phyloP scores from a whole-genome alignment of 176 grass and related monocot genomes.

The Rhynchospora tenuis region DNA sequence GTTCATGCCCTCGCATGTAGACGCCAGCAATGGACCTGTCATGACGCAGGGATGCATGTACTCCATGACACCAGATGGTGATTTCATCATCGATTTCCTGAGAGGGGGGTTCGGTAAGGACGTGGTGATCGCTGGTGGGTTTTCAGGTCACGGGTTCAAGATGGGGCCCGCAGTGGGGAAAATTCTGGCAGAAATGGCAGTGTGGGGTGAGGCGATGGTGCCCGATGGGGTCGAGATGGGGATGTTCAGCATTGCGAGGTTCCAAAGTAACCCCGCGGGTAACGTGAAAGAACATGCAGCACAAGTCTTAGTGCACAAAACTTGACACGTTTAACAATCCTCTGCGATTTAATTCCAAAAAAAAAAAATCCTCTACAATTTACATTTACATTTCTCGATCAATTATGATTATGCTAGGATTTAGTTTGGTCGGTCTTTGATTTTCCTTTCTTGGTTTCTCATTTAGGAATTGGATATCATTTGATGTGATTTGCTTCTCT shows the following conservation, averaged over 20 bases:
- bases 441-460: neutral
- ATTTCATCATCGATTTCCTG: slow-evolving; percentile 73
- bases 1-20: slow-evolving; percentile 43
- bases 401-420: neutral
- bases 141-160: slow-evolving; percentile 93
- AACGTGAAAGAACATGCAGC: slow-evolving; percentile 32
- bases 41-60: slow-evolving; percentile 82
- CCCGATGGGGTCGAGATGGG: slow-evolving; percentile 42
- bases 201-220: slow-evolving; percentile 34
- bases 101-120: slow-evolving; percentile 69
- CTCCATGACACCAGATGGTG: slow-evolving; percentile 83
- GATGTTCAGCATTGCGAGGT: slow-evolving; percentile 50
- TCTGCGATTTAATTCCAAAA: too few relatives aligned
- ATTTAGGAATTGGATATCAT: neutral
- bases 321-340: neutral
- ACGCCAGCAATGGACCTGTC: slow-evolving; percentile 44
- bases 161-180: slow-evolving; percentile 59
- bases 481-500: neutral
- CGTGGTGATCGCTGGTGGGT: slow-evolving; percentile 76
- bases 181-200: slow-evolving; percentile 64
- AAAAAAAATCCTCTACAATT: neutral
- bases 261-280: slow-evolving; percentile 37
- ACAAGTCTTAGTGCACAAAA: slow-evolving; percentile 16
- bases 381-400: neutral
- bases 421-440: neutral